Evolutionary conservation across 2,329 filamentous ascomycete species (phyloP), one percentile per base, ranked within the genome.

Genomic region (Plectosphaerella cucumerina): DNA sequence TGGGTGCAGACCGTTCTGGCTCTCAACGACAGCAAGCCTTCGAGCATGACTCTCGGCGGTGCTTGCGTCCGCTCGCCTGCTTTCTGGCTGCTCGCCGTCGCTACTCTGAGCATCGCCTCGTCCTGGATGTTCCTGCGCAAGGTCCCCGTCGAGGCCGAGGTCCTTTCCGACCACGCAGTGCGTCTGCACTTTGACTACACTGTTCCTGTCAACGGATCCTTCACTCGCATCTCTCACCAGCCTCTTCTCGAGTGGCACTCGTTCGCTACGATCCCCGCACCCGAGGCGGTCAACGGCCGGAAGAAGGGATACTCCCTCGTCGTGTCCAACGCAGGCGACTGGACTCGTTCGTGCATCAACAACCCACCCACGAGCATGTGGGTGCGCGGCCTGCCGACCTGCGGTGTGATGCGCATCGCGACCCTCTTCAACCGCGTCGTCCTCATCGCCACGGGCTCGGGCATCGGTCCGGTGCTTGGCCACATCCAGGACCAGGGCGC

Each of bases 121-220:
- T 87, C 89, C 1, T 95, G 89, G 89, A 64, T 87, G 3, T 78
- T 81, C 52, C 80, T 94, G 23, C 82, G 87, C 50, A 84, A 81
- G 58, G 83, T 89, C 51, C 70, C 72, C 10, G 86, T 93, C 54
- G 71, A 78, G 18, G 74, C 85, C 9, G 84, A 90, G 61, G 71
- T 77, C 4, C 80, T 94, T 17, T 93, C 89, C 0, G 65, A 77
- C 20, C 89, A 92, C 68, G 89, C 88, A 37, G 72, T 89, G 26
- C 81, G 85, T 39, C 78, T 94, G 18, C 81, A 86, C 62, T 87
- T 91, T 60, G 72, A 76, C 61, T 84, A 87, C 67, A 77, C 79
- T 17, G 74, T 78, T 20, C 81, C 83, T 9, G 74, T 78, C 48
- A 74, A 77, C 51, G 76, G 81, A 55, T 76, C 78, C 51, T 77